Percentiles rank a stretch among this genome's conserved stretches.
These are phyloP conservation scores for Actinomortierella wolfii DNA, from an alignment of 371 early-diverging fungal species.

Conservation along the genomic window DNA sequence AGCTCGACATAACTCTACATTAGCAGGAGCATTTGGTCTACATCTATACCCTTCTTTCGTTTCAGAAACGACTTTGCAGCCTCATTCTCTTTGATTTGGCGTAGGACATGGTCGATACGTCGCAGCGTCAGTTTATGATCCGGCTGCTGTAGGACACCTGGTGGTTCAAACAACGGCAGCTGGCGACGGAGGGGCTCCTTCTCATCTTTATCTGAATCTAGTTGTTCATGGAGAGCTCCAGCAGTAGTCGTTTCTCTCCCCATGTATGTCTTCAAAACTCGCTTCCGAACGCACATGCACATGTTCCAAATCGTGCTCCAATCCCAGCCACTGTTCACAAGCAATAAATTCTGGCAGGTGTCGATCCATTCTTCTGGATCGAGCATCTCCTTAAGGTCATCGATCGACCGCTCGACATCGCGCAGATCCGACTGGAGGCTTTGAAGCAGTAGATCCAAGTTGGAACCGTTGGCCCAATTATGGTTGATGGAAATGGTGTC, in stretches of 20 bases:
- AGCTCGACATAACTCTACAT: too few relatives aligned
- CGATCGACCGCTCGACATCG: slow-evolving; percentile 58
- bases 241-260: too few relatives aligned
- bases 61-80: slow-evolving; percentile 34
- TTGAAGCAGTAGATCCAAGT: slow-evolving; percentile 52
- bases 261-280: slow-evolving; percentile 8
- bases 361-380: slow-evolving; percentile 51
- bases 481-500: slow-evolving; percentile 80
- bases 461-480: slow-evolving; percentile 73
- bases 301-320: slow-evolving; percentile 51
- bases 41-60: slow-evolving; percentile 12
- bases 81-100: slow-evolving; percentile 12
- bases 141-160: slow-evolving; percentile 16
- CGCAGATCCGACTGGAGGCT: slow-evolving; percentile 54
- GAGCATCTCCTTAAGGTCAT: slow-evolving; percentile 57
- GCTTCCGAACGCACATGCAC: slow-evolving; percentile 23
- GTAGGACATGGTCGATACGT: slow-evolving; percentile 14
- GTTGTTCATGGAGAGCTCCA: slow-evolving; percentile 5
- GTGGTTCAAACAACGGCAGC: slow-evolving; percentile 10
- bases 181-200: slow-evolving; percentile 21
- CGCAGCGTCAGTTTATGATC: slow-evolving; percentile 24
- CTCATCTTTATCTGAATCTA: slow-evolving; percentile 2
- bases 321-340: slow-evolving; percentile 66
- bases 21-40: not conserved
- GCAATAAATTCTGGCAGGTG: slow-evolving; percentile 55